phyloP scores from a whole-genome alignment of 2,329 filamentous ascomycete genomes.

The Talaromyces sp. region DNA sequence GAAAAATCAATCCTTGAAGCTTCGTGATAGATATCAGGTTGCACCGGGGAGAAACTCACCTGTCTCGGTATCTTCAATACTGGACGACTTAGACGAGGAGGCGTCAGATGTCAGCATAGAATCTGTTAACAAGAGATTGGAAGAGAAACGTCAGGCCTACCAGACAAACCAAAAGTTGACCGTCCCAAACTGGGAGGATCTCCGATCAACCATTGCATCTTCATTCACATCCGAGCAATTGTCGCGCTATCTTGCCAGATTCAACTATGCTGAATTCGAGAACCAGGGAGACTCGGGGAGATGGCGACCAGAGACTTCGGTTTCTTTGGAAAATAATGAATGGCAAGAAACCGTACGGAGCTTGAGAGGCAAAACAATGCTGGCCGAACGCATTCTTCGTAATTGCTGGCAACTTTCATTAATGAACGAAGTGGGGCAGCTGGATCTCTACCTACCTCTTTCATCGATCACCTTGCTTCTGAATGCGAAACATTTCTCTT shows the following conservation, averaged over 20 bases:
- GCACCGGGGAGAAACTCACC: background rate
- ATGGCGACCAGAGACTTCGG: slow-evolving; percentile 39
- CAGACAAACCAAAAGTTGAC: slow-evolving; percentile 29
- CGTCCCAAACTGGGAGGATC: slow-evolving; percentile 31
- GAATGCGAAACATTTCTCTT: slow-evolving; percentile 37
- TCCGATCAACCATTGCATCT: slow-evolving; percentile 32
- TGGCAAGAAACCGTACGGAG: slow-evolving; percentile 7
- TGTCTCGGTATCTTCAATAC: slow-evolving; percentile 14
- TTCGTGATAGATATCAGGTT: slow-evolving; percentile 20
- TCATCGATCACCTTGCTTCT: slow-evolving; percentile 35
- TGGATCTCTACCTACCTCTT: slow-evolving; percentile 37
- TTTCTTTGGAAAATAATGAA: slow-evolving; percentile 28
- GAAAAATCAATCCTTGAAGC: slow-evolving; percentile 18
- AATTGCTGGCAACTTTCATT: slow-evolving; percentile 43
- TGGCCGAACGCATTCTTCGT: slow-evolving; percentile 41
- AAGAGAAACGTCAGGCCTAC: slow-evolving; percentile 28
- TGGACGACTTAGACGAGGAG: slow-evolving; percentile 30
- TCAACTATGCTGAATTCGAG: background rate
- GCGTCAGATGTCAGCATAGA: slow-evolving; percentile 11
- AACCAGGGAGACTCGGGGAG: background rate
- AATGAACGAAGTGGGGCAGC: slow-evolving; percentile 37
- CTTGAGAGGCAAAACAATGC: slow-evolving; percentile 33
- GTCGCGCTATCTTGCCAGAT: slow-evolving; percentile 29
- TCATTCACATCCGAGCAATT: slow-evolving; percentile 41
- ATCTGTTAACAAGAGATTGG: slow-evolving; percentile 30